Evolutionary conservation across 225 moss, liverwort and hornwort genomes (phyloP).

Genomic region (Sphagnum contortum): DNA sequence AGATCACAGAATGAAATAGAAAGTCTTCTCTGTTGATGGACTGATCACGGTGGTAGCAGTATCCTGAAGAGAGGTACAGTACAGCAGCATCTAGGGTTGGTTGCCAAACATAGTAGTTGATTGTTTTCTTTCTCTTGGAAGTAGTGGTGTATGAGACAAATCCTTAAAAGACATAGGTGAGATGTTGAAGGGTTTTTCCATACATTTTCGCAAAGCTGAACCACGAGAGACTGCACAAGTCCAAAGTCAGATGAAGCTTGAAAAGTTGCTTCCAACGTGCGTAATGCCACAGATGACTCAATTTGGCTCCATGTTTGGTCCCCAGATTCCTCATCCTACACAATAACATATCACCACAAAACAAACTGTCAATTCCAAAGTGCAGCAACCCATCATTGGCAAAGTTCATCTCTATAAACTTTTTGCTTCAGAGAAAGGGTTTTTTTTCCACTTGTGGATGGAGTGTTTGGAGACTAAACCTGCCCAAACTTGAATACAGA

Average conservation of each 20-base stretch:
- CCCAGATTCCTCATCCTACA: conserved; percentile 20
- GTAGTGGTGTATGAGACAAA: too few species aligned
- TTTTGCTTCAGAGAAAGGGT: too few species aligned
- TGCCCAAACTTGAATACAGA: conserved; percentile 32
- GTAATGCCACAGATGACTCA: conserved; percentile 41
- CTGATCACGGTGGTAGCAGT: too few species aligned
- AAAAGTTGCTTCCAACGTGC: conserved; percentile 34
- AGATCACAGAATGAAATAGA: too few species aligned
- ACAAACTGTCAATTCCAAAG: neutral
- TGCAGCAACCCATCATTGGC: neutral
- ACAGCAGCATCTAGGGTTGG: too few species aligned
- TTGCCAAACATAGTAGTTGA: too few species aligned
- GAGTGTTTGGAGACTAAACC: conserved; percentile 11
- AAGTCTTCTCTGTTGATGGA: too few species aligned
- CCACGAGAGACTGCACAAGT: conserved; percentile 39
- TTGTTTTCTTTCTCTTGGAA: too few species aligned
- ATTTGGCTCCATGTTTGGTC: conserved; percentile 37
- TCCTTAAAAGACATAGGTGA: too few species aligned
- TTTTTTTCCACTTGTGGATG: neutral
- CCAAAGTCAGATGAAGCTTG: conserved; percentile 41
- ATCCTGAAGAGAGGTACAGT: too few species aligned
- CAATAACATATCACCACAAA: neutral
- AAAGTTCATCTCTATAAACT: too few species aligned
- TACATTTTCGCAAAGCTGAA: conserved; percentile 44
- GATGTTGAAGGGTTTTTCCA: too few species aligned